Conservation (phyloP, 208 protist genomes). For the Leishmania amazonensis region DNA sequence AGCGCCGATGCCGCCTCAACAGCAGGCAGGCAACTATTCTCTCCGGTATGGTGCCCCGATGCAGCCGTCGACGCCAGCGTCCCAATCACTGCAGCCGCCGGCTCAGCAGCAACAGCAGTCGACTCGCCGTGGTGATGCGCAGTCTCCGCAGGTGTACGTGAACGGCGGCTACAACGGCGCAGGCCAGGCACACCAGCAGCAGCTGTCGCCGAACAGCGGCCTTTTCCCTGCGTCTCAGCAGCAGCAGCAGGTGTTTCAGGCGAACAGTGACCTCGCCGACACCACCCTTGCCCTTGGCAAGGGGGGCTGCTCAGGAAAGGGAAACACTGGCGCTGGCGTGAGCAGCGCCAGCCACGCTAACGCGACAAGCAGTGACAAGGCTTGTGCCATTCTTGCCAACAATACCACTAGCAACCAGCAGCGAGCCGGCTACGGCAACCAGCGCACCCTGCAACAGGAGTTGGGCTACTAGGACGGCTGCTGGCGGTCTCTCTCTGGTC, state of each 20-base stretch:
- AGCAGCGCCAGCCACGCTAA: neutral
- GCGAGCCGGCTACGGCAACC: neutral
- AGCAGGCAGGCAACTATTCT: conserved; percentile 10
- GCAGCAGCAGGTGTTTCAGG: conserved; percentile 11
- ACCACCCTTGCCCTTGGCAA: neutral
- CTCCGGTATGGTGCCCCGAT: conserved; percentile 6
- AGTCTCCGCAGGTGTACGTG: conserved; percentile 27
- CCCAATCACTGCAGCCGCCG: conserved; percentile 8
- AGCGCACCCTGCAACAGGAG: conserved; percentile 2
- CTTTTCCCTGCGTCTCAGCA: neutral
- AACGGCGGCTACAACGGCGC: conserved; percentile 23
- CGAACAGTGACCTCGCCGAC: neutral
- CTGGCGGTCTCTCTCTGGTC: neutral
- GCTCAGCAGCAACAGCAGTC: conserved; percentile 17
- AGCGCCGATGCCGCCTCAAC: neutral
- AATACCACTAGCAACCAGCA: neutral
- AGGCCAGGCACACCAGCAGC: conserved; percentile 4
- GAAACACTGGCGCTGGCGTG: neutral
- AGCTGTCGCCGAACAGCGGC: conserved; percentile 5
- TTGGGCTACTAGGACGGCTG: conserved; percentile 5
- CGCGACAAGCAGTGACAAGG: neutral
- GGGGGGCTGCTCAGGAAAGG: neutral
- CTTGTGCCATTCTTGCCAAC: neutral
- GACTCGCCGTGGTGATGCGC: conserved; percentile 10
- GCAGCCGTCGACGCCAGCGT: conserved; percentile 11